Evolutionary conservation across 306 rosid genomes (phyloP).

Genomic region (Glycine latifolia): DNA sequence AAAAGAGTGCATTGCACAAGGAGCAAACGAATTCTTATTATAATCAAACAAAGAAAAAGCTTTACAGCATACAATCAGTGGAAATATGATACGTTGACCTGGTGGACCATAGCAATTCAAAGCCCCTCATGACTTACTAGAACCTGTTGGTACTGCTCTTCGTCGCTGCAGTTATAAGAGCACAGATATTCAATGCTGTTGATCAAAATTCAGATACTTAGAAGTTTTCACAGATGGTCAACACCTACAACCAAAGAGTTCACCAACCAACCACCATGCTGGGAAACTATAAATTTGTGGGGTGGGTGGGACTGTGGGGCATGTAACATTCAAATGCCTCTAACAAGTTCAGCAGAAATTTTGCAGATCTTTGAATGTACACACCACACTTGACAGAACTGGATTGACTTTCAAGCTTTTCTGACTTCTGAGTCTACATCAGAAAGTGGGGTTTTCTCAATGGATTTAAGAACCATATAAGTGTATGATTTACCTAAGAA

Average conservation of each 20-base stretch:
- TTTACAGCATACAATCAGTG: background rate
- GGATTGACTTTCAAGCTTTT: slow-evolving; percentile 9
- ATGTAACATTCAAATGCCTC: slow-evolving; percentile 15
- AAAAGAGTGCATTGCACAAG: background rate
- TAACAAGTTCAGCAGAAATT: slow-evolving; percentile 3
- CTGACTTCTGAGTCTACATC: slow-evolving; percentile 15
- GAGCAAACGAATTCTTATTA: background rate
- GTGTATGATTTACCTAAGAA: slow-evolving; percentile 9
- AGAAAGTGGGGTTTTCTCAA: background rate
- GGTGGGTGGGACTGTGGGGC: slow-evolving; percentile 12
- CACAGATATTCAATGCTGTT: slow-evolving; percentile 5
- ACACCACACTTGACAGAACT: slow-evolving; percentile 25
- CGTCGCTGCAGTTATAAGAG: slow-evolving; percentile 10
- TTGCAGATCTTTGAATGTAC: slow-evolving; percentile 34
- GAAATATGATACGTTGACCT: background rate
- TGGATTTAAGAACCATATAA: background rate
- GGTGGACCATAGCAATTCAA: slow-evolving; percentile 2
- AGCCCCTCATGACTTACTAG: slow-evolving; percentile 10
- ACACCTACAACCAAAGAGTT: background rate
- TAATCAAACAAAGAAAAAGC: background rate
- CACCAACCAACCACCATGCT: background rate
- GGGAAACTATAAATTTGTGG: background rate
- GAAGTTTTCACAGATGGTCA: slow-evolving; percentile 24
- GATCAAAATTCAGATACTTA: slow-evolving; percentile 13
- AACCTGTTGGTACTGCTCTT: background rate